A percentile compares a stretch with the other conserved stretches of the same genome.
Conservation (phyloP, 768 basidiomycete species). For the Trametes cubensis region DNA sequence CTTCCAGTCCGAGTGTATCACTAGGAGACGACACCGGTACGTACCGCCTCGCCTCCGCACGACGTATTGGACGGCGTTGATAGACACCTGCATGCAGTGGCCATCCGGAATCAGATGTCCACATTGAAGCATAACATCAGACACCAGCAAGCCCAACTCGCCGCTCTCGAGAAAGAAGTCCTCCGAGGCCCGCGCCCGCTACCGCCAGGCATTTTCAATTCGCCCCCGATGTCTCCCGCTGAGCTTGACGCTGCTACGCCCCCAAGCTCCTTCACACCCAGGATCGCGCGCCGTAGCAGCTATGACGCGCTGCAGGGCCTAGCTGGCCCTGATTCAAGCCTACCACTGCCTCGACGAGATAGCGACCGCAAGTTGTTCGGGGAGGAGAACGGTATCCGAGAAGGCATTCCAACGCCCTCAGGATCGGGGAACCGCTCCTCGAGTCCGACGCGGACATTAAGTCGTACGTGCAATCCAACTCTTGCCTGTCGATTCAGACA, state of each 20-base stretch:
- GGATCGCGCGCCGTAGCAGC: slow-evolving; percentile 65
- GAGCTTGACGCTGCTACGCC: slow-evolving; percentile 27
- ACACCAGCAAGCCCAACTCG: slow-evolving; percentile 81
- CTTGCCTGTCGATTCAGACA: slow-evolving; percentile 22
- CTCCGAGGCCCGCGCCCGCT: slow-evolving; percentile 69
- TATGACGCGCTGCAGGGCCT: slow-evolving; percentile 71
- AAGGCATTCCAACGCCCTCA: slow-evolving; percentile 64
- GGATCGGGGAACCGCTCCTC: slow-evolving; percentile 53
- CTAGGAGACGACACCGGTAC: slow-evolving; percentile 66
- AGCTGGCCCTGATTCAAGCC: slow-evolving; percentile 74
- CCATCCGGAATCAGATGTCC: slow-evolving; percentile 78
- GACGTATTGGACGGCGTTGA: neutral
- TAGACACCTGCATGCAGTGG: slow-evolving; percentile 47
- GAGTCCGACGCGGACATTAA: slow-evolving; percentile 78
- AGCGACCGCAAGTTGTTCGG: slow-evolving; percentile 34
- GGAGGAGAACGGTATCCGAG: slow-evolving; percentile 63
- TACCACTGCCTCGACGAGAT: slow-evolving; percentile 70
- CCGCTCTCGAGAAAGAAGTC: slow-evolving; percentile 67
- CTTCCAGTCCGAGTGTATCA: slow-evolving; percentile 57
- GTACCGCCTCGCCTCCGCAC: slow-evolving; percentile 28
- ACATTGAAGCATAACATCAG: slow-evolving; percentile 80
- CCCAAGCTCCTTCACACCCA: slow-evolving; percentile 36
- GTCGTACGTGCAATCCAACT: slow-evolving; percentile 57
- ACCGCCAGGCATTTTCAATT: slow-evolving; percentile 41
- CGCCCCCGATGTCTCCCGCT: slow-evolving; percentile 43